phyloP scores from a whole-genome alignment of 345 rosid species.

The Cardiospermum halicacabum region DNA sequence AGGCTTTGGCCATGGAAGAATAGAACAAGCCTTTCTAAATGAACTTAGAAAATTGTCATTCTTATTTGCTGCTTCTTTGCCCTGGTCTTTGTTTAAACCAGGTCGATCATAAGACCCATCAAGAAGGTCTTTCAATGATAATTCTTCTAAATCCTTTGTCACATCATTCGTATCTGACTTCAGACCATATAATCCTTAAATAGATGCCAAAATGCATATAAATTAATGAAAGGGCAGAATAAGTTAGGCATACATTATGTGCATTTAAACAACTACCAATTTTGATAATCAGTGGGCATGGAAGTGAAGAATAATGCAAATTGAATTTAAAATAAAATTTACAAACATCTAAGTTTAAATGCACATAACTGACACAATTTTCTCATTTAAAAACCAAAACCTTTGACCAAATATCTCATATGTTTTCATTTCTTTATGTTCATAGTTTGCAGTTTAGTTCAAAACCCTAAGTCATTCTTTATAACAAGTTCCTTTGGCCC shows the following conservation, averaged over 20 bases:
- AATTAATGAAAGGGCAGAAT: too few relatives aligned
- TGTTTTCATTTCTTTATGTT: background rate
- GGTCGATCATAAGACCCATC: conserved; percentile 62
- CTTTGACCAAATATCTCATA: background rate
- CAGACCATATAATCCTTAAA: conserved; percentile 77
- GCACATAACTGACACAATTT: background rate
- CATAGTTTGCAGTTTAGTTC: background rate
- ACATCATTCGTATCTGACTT: conserved; percentile 69
- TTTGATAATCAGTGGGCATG: background rate
- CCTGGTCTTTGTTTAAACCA: conserved; percentile 56
- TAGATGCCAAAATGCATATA: conserved; percentile 19
- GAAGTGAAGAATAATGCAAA: background rate
- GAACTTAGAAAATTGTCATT: conserved; percentile 46
- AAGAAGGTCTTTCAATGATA: conserved; percentile 73
- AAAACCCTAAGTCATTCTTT: background rate
- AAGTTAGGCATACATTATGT: too few relatives aligned
- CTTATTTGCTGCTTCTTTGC: conserved; percentile 37
- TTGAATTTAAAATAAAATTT: too few relatives aligned
- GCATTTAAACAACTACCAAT: too few relatives aligned
- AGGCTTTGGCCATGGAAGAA: conserved; percentile 51
- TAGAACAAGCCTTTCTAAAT: conserved; percentile 58
- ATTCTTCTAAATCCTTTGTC: conserved; percentile 65
- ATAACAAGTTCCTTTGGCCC: background rate
- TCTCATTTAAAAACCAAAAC: too few relatives aligned
- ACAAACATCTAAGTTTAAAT: background rate